Conservation (phyloP, 2,329 filamentous ascomycete genomes). For the Penicillium decumbens region DNA sequence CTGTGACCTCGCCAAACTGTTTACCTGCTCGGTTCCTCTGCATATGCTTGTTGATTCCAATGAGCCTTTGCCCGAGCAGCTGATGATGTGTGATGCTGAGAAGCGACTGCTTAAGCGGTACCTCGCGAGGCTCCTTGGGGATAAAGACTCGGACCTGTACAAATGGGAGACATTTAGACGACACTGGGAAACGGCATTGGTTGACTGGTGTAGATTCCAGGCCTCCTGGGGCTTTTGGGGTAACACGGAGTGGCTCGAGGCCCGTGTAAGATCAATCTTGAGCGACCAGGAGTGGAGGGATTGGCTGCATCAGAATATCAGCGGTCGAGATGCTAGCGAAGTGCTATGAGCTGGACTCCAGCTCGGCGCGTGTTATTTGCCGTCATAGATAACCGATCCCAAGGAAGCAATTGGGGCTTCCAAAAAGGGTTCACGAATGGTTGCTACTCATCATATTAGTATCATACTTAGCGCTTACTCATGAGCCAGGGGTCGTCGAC, state of each 20-base stretch:
- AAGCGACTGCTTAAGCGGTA: conserved; percentile 51
- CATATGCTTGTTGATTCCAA: conserved; percentile 44
- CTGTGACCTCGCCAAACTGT: conserved; percentile 63
- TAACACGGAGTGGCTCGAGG: conserved; percentile 56
- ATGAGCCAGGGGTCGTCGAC: no score
- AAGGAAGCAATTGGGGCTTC: no score
- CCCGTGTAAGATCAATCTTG: conserved; percentile 50
- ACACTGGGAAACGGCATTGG: conserved; percentile 64
- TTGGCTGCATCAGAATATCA: conserved; percentile 40
- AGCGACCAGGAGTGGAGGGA: conserved; percentile 44
- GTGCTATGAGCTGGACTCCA: conserved; percentile 51
- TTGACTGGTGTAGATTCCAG: conserved; percentile 63
- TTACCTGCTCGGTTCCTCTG: conserved; percentile 61
- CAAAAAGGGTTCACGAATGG: no score
- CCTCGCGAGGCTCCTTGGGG: conserved; percentile 11
- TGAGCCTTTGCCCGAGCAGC: conserved; percentile 32
- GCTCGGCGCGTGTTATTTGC: not conserved
- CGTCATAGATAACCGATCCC: not conserved
- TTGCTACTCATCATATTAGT: no score
- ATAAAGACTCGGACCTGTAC: conserved; percentile 39
- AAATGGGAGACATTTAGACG: conserved; percentile 51
- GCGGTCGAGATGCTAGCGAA: conserved; percentile 48
- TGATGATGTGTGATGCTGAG: conserved; percentile 53
- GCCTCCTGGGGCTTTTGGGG: conserved; percentile 61
- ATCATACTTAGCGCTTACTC: no score